Evolutionary conservation across 2,329 filamentous ascomycete genomes (phyloP).

Genomic region (Penicillium sp.): DNA sequence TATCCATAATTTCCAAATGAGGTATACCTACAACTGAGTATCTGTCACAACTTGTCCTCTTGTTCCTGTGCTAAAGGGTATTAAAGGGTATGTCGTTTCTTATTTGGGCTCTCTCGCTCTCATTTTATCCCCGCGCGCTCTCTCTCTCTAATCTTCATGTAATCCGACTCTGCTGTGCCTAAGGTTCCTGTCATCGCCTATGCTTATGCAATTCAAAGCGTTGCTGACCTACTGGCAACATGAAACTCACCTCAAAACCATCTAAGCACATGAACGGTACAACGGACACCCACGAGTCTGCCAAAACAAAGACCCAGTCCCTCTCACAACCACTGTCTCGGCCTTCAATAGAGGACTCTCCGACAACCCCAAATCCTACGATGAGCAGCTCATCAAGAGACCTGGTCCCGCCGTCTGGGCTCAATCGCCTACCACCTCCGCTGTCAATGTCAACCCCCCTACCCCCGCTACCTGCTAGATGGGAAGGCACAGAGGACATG

Average conservation of each 20-base stretch:
- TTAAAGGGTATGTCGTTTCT: not conserved
- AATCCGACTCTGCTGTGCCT: not conserved
- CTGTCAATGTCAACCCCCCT: constrained; percentile 17
- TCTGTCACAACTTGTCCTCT: too few relatives aligned
- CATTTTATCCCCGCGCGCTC: not conserved
- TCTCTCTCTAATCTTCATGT: not conserved
- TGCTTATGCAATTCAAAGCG: not conserved
- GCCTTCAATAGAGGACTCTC: not conserved
- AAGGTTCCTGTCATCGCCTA: not conserved
- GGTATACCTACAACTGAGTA: too few relatives aligned
- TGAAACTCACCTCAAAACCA: not conserved
- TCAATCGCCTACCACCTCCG: constrained; percentile 29
- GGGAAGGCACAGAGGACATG: constrained; percentile 66
- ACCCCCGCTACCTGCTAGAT: constrained; percentile 29
- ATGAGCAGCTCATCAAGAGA: not conserved
- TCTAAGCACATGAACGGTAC: not conserved
- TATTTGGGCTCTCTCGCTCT: not conserved
- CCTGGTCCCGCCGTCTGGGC: constrained; percentile 29
- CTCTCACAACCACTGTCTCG: not conserved
- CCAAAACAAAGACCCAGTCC: not conserved
- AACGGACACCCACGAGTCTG: not conserved
- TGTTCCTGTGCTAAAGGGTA: too few relatives aligned
- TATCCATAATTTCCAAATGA: too few relatives aligned
- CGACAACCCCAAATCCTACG: too few relatives aligned
- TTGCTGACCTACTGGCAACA: not conserved